Evolutionary conservation across 2,329 filamentous ascomycete species (phyloP).

Genomic region (Teratosphaeria gauchensis): DNA sequence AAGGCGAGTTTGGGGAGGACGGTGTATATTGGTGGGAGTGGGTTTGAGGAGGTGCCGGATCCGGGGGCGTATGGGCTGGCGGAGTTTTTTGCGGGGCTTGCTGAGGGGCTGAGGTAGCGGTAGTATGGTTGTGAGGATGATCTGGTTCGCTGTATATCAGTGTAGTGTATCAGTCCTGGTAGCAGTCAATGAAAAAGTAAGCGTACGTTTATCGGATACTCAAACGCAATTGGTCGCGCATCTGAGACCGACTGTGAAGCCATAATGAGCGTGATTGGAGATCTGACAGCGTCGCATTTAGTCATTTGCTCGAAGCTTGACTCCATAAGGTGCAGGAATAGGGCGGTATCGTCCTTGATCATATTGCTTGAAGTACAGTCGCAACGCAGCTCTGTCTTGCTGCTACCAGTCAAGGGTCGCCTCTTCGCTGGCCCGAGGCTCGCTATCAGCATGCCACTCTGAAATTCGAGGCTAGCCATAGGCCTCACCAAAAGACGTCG

Average conservation of each 20-base stretch:
- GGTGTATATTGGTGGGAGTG: constrained; percentile 70
- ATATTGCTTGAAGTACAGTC: no score
- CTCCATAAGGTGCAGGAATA: no score
- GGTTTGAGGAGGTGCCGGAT: constrained; percentile 64
- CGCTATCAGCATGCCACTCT: background rate
- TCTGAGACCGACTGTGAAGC: no score
- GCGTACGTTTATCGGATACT: no score
- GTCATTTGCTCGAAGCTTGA: no score
- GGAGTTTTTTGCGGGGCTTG: constrained; percentile 71
- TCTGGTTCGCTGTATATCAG: background rate
- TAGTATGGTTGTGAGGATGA: background rate
- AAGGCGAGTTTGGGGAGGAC: constrained; percentile 74
- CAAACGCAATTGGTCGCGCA: no score
- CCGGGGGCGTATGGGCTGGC: constrained; percentile 71
- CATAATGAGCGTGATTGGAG: no score
- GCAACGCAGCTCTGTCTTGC: no score
- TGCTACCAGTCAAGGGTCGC: no score
- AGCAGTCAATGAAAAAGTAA: no score
- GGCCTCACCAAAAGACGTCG: background rate
- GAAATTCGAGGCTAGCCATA: background rate
- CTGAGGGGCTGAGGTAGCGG: constrained; percentile 42
- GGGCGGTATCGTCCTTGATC: no score
- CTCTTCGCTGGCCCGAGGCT: background rate
- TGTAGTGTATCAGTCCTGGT: background rate
- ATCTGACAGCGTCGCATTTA: no score